Evolutionary conservation across 805 yeast species (phyloP).

Genomic region (Vanderwaltozyma verrucispora): DNA sequence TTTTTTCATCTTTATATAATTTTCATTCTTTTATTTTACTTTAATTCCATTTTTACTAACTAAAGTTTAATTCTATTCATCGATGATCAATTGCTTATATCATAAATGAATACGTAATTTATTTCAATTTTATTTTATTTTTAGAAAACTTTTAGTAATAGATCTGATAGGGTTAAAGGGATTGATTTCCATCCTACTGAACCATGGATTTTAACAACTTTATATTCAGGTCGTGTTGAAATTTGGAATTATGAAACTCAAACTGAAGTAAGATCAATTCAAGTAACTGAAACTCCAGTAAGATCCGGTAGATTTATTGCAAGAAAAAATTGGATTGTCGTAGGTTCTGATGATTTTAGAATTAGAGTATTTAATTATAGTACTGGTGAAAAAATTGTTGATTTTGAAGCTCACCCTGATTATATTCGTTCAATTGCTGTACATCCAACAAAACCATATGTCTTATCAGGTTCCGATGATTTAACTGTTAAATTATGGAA

Average conservation of each 20-base stretch:
- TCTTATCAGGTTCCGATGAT: conserved; percentile 87
- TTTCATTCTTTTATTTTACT: no score
- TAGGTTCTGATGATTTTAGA: conserved; percentile 94
- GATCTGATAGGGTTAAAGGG: conserved; percentile 95
- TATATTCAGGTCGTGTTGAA: conserved; percentile 74
- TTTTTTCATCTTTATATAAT: no score
- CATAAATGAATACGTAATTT: background rate
- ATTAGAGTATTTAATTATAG: conserved; percentile 88
- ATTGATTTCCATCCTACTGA: conserved; percentile 97
- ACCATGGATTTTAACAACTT: conserved; percentile 92
- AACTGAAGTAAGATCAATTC: conserved; percentile 75
- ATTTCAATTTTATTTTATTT: background rate
- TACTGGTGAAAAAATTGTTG: conserved; percentile 89
- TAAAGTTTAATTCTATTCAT: no score
- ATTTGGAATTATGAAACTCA: conserved; percentile 88
- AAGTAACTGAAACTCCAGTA: conserved; percentile 92
- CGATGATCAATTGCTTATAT: no score
- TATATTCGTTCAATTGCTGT: conserved; percentile 89
- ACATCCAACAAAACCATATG: conserved; percentile 86
- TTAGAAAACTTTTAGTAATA: conserved; percentile 69
- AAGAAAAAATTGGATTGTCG: conserved; percentile 93
- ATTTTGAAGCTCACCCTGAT: conserved; percentile 97
- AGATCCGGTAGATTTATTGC: conserved; percentile 94
- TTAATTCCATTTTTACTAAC: no score
- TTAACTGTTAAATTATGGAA: conserved; percentile 90